Percentiles rank a stretch among this genome's conserved stretches.
phyloP scores from a whole-genome alignment of 441 rosid species.

The Corymbia calophylla region DNA sequence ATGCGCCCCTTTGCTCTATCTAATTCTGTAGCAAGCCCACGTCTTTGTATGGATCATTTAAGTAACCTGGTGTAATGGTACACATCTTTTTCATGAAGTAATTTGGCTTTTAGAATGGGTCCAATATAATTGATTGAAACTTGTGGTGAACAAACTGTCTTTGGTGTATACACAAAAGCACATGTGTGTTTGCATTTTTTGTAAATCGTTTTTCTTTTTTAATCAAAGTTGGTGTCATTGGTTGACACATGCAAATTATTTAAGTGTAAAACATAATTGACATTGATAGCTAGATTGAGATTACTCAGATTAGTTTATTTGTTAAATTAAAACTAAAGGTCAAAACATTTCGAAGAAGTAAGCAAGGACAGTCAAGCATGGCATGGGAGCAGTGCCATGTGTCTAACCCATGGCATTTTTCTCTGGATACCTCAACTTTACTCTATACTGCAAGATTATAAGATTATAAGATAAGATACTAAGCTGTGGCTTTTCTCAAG shows the following conservation, averaged over 20 bases:
- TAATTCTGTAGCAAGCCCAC: neutral
- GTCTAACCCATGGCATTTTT: neutral
- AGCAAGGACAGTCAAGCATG: neutral
- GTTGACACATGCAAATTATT: neutral
- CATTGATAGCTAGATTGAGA: neutral
- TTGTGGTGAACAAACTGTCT: neutral
- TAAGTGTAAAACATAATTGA: neutral
- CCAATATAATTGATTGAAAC: neutral
- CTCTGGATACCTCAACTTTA: neutral
- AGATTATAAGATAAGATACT: neutral
- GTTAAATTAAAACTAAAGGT: neutral
- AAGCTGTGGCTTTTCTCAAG: neutral
- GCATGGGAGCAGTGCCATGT: neutral
- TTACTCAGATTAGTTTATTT: neutral
- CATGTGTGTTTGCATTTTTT: neutral
- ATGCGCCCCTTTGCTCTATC: neutral
- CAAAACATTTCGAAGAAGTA: neutral
- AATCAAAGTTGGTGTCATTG: neutral
- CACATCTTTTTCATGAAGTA: neutral
- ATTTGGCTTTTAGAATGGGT: neutral
- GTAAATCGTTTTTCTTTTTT: neutral
- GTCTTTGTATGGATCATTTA: neutral
- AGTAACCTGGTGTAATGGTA: neutral
- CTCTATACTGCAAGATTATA: neutral
- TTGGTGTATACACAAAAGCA: neutral